These are phyloP conservation scores for Geotrichum aggregatum DNA, from an alignment of 1,139 yeast species.

Conservation along the genomic window DNA sequence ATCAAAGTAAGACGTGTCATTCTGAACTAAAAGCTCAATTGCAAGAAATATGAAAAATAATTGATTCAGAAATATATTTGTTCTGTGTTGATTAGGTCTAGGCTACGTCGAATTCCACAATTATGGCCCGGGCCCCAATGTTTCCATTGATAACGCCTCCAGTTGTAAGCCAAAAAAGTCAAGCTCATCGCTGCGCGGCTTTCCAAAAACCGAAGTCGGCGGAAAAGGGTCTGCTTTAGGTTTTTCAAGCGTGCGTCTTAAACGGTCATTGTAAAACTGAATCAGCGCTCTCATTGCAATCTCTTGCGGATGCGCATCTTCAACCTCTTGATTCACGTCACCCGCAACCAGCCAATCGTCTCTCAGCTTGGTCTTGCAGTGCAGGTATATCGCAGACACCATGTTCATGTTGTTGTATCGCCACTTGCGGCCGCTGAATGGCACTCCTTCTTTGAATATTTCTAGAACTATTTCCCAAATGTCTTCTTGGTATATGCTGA, in stretches of 20 bases:
- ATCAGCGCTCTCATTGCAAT: constrained; percentile 74
- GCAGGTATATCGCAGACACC: constrained; percentile 78
- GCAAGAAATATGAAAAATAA: neutral
- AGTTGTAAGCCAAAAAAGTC: constrained; percentile 15
- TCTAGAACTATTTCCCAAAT: constrained; percentile 68
- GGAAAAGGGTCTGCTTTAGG: neutral
- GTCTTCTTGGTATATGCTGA: constrained; percentile 51
- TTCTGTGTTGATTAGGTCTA: no score
- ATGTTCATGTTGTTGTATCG: constrained; percentile 90
- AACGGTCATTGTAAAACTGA: constrained; percentile 67
- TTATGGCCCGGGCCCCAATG: no score
- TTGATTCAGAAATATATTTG: neutral
- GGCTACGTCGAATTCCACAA: no score
- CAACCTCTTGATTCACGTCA: constrained; percentile 70
- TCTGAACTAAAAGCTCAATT: no score
- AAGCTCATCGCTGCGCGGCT: constrained; percentile 5
- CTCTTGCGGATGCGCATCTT: constrained; percentile 81
- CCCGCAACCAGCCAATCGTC: constrained; percentile 90
- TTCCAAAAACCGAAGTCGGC: neutral
- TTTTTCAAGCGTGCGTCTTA: no score
- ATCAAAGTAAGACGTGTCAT: no score
- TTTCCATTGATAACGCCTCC: constrained; percentile 13
- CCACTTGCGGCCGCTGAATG: constrained; percentile 95
- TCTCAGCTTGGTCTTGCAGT: constrained; percentile 63
- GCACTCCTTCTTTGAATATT: constrained; percentile 70